Conservation (phyloP, 176 grass and related monocot genomes). For the Olyra latifolia region DNA sequence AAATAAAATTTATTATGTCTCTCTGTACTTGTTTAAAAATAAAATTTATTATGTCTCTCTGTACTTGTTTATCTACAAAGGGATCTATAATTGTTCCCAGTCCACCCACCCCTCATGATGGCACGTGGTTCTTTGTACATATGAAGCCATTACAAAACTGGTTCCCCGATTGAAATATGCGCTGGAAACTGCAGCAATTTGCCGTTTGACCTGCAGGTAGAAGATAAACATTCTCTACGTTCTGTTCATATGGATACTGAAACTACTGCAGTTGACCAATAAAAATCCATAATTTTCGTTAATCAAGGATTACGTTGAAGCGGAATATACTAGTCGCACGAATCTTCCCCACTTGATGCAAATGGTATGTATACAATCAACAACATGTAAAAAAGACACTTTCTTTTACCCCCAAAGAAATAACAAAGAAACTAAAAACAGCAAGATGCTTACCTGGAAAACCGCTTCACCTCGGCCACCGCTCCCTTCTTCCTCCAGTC, state of each 20-base stretch:
- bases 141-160: background rate
- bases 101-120: background rate
- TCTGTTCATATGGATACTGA: conserved; percentile 17
- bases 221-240: background rate
- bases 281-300: background rate
- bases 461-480: conserved; percentile 50
- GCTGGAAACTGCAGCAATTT: background rate
- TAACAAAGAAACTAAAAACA: too few species aligned
- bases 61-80: background rate
- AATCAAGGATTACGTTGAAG: background rate
- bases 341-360: background rate
- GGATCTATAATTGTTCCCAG: background rate
- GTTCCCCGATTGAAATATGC: background rate
- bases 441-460: background rate
- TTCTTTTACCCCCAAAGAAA: too few species aligned
- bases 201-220: conserved; percentile 8
- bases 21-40: background rate
- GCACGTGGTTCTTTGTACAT: background rate
- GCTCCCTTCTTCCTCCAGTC: conserved; percentile 79
- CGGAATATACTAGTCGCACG: background rate
- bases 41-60: background rate
- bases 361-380: background rate
- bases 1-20: background rate
- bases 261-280: conserved; percentile 21
- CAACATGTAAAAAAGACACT: background rate